phyloP scores from a whole-genome alignment of 108 stramenopile genomes.

The Nitzschia sp. region DNA sequence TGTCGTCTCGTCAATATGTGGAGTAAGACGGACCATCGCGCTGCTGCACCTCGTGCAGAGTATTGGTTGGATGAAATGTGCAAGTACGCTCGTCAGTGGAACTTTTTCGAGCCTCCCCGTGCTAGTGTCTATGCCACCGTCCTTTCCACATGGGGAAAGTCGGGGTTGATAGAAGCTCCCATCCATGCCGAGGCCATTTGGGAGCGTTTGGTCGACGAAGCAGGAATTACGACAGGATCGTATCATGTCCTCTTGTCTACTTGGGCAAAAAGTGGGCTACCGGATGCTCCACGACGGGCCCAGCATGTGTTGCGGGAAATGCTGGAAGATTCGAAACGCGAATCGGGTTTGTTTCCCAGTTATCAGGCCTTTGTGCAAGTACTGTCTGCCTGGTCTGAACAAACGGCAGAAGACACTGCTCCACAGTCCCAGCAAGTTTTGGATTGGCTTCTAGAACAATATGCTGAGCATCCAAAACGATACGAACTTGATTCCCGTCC shows the following conservation, averaged over 20 bases:
- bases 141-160: constrained; percentile 33
- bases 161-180: constrained; percentile 3
- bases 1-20: constrained; percentile 3
- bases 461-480: background rate
- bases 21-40: constrained; percentile 5
- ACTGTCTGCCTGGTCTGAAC: constrained; percentile 21
- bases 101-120: constrained; percentile 9
- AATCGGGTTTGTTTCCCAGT: constrained; percentile 18
- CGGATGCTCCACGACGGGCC: constrained; percentile 12
- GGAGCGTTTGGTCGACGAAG: constrained; percentile 11
- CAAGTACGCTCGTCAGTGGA: background rate
- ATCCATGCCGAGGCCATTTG: constrained; percentile 15
- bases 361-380: constrained; percentile 27
- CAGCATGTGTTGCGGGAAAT: constrained; percentile 24
- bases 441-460: constrained; percentile 13
- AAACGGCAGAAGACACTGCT: background rate
- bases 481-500: constrained; percentile 22
- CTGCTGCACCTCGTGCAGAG: constrained; percentile 31
- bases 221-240: constrained; percentile 11
- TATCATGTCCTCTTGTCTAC: constrained; percentile 26
- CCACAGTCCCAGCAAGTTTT: constrained; percentile 19
- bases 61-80: constrained; percentile 37
- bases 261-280: constrained; percentile 26
- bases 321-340: constrained; percentile 8
- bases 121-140: constrained; percentile 25